These are phyloP conservation scores for Telopea speciosissima DNA, from an alignment of 177 flowering plant genomes.

Conservation along the genomic window DNA sequence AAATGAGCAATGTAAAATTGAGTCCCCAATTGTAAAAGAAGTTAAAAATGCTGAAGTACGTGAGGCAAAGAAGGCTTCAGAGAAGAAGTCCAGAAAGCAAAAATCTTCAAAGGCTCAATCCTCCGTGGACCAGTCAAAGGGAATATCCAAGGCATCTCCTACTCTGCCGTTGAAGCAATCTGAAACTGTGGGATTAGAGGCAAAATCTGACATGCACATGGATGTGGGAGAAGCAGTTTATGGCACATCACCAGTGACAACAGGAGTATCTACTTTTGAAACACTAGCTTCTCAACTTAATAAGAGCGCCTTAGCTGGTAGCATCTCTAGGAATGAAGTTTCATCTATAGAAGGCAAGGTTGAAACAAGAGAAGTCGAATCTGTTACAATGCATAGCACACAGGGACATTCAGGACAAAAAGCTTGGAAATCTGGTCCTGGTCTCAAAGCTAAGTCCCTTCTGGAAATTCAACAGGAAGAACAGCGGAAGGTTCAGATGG, in stretches of 20 bases:
- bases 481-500: constrained; percentile 50
- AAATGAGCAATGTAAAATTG: constrained; percentile 23
- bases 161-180: constrained; percentile 30
- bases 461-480: constrained; percentile 93
- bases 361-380: constrained; percentile 25
- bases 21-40: constrained; percentile 28
- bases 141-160: constrained; percentile 25
- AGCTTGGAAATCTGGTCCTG: constrained; percentile 92
- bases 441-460: constrained; percentile 74
- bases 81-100: constrained; percentile 85
- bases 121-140: constrained; percentile 50
- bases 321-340: constrained; percentile 10
- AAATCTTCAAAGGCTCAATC: constrained; percentile 58
- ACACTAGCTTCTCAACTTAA: constrained; percentile 14
- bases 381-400: constrained; percentile 18
- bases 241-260: constrained; percentile 23
- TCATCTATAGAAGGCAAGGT: constrained; percentile 21
- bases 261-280: constrained; percentile 14
- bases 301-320: constrained; percentile 11
- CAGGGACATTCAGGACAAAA: constrained; percentile 30
- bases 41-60: constrained; percentile 37
- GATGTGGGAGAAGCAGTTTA: constrained; percentile 15
- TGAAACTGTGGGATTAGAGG: constrained; percentile 23
- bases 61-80: constrained; percentile 57
- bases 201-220: constrained; percentile 18